Evolutionary conservation across 495 filamentous ascomycete species (phyloP), one percentile per base, ranked within the genome.

Genomic region (Penicillium herquei): DNA sequence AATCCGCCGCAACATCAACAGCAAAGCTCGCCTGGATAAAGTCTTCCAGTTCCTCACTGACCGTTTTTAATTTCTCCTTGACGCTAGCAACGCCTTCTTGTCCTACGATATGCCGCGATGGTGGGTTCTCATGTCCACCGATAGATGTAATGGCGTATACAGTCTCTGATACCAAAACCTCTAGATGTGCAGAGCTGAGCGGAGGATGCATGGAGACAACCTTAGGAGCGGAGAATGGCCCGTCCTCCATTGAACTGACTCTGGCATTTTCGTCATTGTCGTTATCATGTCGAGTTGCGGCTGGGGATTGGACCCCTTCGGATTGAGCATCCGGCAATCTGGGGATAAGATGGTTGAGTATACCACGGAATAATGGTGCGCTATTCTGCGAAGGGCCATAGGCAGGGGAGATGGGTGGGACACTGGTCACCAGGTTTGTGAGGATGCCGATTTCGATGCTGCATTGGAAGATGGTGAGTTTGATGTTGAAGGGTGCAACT

Each of bases 401-500:
- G 46, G 83, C 82, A 4, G 85, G 83, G 43, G 89, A 69, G 33
- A 78, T 78, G n/a, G 84, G 87, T 13, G 92, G 92, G 0, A 89
- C 88, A 56, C 88, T 87, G 55, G 87, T 88, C 59, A 96, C 87
- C 49, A 87, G 84, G 72, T 95, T 94, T 40, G 88, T 92, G 49
- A 96, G 81, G 43, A 90, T 84, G 62, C 83, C 81, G 58, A 95
- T 89, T 73, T 96, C 92, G 48, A 90, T 79, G 57, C 84, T 88
- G 56, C 92, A 90, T 75, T 98, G 94, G 41, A 98, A 84, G 62
- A 98, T 92, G 37, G 91, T 96, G 62, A 97, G 82, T 70, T 93
- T 96, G 78, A 98, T 84, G 70, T 96, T 96, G 80, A 97, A 98
- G 1, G 94, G 94, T 0, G 94, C 94, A 50, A 98, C 88, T 72